Base-by-base conservation (phyloP, 1,139 yeast species). In the Kluyveromyces sp. region DNA sequence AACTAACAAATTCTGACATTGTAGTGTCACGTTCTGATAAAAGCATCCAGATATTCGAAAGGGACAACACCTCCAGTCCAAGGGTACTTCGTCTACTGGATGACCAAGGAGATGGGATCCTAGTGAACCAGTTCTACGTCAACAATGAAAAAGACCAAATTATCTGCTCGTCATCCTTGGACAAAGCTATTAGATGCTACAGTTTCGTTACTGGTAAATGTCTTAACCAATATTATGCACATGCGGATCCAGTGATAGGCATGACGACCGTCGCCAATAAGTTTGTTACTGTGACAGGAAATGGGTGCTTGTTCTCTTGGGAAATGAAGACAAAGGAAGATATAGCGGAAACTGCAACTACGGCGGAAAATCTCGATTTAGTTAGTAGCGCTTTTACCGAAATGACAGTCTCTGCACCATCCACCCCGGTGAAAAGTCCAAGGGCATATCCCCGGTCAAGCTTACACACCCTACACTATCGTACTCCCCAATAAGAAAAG, bases 271-370 rank as follows among this genome's bases (percentile, higher is more conserved):
- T 39, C 8, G 39, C 34, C n/a, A 43, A 37, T 6, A 41, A 39
- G 32, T 34, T 45, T 26, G 37, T 42, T 10, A 39, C 48, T 4
- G 35, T 45, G 3, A 39, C 48, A 5, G 38, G 41, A 8, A 45
- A 45, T 34, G 48, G 48, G 3, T 45, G 48, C 27, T 21, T 45
- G 8, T 45, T 45, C 32, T 37, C 40, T 25, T 45, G 48, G 48
- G 37, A 36, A 36, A 41, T 41, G 39, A 34, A 28, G 27, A 26
- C 34, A 27, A 34, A 15, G 7, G 43, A 41, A 8, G 41, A 38
- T 5, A 28, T n/a, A 21, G 27, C 6, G 8, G 41, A 38, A 10
- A 21, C 21, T 4, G 21, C 8, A 4, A 10, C 8, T 7, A 38
- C 21, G 21, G 21, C 21, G 21, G 21, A 30, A 30, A 8, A 10